phyloP scores from a whole-genome alignment of 2,329 filamentous ascomycete species.

The Botrytis fragariae region DNA sequence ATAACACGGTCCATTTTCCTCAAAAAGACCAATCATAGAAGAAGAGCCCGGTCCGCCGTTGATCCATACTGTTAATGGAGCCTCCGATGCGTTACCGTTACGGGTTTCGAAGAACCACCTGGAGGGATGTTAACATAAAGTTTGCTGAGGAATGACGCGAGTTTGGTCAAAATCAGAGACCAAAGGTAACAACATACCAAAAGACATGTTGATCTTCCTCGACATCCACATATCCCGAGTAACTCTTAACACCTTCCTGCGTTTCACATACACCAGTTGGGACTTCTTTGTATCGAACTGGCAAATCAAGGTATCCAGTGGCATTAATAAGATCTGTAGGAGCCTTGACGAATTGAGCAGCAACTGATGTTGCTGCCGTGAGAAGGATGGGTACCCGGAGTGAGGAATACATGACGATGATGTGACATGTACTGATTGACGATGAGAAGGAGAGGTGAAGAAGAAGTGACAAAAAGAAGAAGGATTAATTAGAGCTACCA shows the following conservation, averaged over 20 bases:
- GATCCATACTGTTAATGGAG: slow-evolving; percentile 59
- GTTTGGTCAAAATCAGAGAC: not conserved
- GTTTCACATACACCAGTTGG: slow-evolving; percentile 47
- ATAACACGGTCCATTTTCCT: slow-evolving; percentile 53
- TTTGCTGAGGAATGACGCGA: not conserved
- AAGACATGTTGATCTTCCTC: slow-evolving; percentile 44
- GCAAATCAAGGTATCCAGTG: slow-evolving; percentile 41
- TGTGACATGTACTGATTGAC: not conserved
- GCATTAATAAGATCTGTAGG: slow-evolving; percentile 41
- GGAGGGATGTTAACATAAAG: not conserved
- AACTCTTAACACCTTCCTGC: slow-evolving; percentile 44
- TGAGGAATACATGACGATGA: slow-evolving; percentile 4
- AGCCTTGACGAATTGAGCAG: slow-evolving; percentile 40
- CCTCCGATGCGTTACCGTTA: slow-evolving; percentile 47
- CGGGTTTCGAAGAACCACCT: slow-evolving; percentile 46
- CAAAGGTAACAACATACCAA: slow-evolving; percentile 26
- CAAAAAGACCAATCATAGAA: slow-evolving; percentile 62
- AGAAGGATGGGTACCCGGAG: not conserved
- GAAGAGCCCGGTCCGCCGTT: slow-evolving; percentile 64
- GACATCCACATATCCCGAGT: slow-evolving; percentile 46
- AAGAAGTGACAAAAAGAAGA: not conserved
- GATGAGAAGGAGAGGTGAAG: not conserved
- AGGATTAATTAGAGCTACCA: not conserved
- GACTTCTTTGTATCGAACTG: slow-evolving; percentile 49
- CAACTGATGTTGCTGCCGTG: slow-evolving; percentile 7